Evolutionary conservation across 2,329 filamentous ascomycete genomes (phyloP), one percentile per base, ranked within the genome.

Genomic region (Fusarium chuoi): DNA sequence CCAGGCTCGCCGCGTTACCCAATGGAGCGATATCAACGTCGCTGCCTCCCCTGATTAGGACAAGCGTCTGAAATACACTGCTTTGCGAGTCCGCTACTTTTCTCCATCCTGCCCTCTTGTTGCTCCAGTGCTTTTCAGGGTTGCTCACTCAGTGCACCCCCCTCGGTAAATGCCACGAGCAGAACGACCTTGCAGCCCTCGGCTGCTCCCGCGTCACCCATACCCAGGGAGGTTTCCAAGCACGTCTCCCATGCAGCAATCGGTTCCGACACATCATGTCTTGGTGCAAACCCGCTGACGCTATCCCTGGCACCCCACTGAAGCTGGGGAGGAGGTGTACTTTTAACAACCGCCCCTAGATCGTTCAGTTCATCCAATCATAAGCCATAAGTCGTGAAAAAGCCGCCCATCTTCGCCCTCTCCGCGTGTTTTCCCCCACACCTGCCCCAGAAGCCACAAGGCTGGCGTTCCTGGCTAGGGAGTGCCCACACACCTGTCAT

Each of bases 321-420:
- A 73, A 65, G 62, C 70, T 65, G 74, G 71, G 78, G 73, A 79
- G 81, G 82, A 83, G 84, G 84, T 82, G 84, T 87, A 84, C 83
- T 83, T 85, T 84, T 84, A 82, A 78, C 76, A 74, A 68, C 77
- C 77, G 75, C 80, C 76, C 74, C 75, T 76, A 81, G 78, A 78
- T 79, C 77, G 71, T 79, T 79, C 66, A 62, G 57, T 60, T 76
- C 76, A 76, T 83, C 87, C 87, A 89, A 89, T 89, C 87, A 89
- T 86, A 83, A 84, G 77, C 85, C 86, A 82, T 87, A 82, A 83
- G 79, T 84, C 83, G 81, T 86, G 81, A 84, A 85, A 85, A 80
- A 82, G 75, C 79, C 80, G 78, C 81, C 80, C 61, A 58, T 60
- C 55, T 60, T 65, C 55, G 49, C 62, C 56, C 28, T 62, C 65